Evolutionary conservation across 768 basidiomycete species (phyloP).

Genomic region (Leccinum truebloodii): DNA sequence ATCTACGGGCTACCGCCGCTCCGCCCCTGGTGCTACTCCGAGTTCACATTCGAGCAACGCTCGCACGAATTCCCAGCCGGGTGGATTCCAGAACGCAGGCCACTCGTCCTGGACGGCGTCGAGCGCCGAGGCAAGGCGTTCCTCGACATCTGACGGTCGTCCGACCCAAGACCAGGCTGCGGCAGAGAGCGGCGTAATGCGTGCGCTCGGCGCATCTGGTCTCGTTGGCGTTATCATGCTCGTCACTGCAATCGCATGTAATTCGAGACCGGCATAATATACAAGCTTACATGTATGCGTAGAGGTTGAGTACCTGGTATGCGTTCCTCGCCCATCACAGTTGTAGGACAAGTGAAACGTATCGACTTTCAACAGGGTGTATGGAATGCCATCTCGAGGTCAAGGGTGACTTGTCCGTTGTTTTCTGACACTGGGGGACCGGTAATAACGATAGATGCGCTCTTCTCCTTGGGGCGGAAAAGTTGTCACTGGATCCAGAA

Average conservation of each 20-base stretch:
- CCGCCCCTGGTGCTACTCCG: not conserved
- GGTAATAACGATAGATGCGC: conserved; percentile 7
- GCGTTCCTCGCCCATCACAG: not conserved
- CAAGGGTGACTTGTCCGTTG: not conserved
- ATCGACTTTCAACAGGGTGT: not conserved
- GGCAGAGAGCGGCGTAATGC: conserved; percentile 26
- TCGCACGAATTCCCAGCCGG: not conserved
- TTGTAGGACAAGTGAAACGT: not conserved
- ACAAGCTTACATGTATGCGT: not conserved
- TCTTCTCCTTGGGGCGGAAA: conserved; percentile 20
- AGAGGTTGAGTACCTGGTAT: not conserved
- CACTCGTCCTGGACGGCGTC: conserved; percentile 9
- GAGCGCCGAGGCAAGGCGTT: conserved; percentile 2
- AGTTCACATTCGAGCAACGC: not conserved
- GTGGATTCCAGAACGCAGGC: conserved; percentile 7
- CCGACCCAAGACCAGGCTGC: conserved; percentile 26
- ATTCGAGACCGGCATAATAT: conserved; percentile 20
- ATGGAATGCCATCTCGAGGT: not conserved
- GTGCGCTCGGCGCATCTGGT: conserved; percentile 31
- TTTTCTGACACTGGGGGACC: accelerated
- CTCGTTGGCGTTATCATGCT: conserved; percentile 30
- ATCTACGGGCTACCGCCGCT: conserved; percentile 26
- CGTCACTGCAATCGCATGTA: conserved; percentile 18
- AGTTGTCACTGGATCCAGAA: conserved; percentile 7
- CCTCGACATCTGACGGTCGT: conserved; percentile 2